A percentile compares a stretch with the other conserved stretches of the same genome.
Conservation (phyloP, 1,139 yeast species). For the Geotrichum macrosporum region DNA sequence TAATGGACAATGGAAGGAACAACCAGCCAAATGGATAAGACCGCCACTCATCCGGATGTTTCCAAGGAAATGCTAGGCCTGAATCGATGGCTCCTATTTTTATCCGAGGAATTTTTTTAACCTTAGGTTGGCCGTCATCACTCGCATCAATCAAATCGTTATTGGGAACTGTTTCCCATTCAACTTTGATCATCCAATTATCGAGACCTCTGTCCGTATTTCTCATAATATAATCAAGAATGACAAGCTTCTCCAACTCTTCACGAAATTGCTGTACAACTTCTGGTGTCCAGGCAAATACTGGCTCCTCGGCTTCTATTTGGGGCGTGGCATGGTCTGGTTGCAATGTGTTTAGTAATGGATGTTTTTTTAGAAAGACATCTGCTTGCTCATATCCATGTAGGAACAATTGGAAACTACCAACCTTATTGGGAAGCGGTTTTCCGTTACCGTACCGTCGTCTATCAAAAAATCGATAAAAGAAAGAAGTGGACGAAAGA, state of each 20-base stretch:
- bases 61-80: constrained; percentile 76
- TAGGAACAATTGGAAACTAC: constrained; percentile 64
- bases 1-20: constrained; percentile 57
- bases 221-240: constrained; percentile 66
- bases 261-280: constrained; percentile 51
- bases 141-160: constrained; percentile 20
- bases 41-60: constrained; percentile 79
- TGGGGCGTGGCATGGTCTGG: no score
- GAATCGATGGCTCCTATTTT: constrained; percentile 72
- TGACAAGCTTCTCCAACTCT: constrained; percentile 65
- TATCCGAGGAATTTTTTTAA: constrained; percentile 40
- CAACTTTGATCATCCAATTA: constrained; percentile 70
- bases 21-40: constrained; percentile 80
- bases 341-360: constrained; percentile 46
- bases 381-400: constrained; percentile 59
- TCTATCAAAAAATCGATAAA: constrained; percentile 51
- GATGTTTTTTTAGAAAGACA: constrained; percentile 52
- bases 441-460: constrained; percentile 31
- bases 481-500: constrained; percentile 52
- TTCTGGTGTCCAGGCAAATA: constrained; percentile 54
- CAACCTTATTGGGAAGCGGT: constrained; percentile 50
- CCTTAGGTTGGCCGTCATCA: no score
- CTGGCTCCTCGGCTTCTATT: constrained; percentile 25
- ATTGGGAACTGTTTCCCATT: constrained; percentile 41
- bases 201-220: constrained; percentile 73